These are phyloP conservation scores for Chlorella variabilis DNA, from an alignment of 163 green algal genomes.

Conservation along the genomic window DNA sequence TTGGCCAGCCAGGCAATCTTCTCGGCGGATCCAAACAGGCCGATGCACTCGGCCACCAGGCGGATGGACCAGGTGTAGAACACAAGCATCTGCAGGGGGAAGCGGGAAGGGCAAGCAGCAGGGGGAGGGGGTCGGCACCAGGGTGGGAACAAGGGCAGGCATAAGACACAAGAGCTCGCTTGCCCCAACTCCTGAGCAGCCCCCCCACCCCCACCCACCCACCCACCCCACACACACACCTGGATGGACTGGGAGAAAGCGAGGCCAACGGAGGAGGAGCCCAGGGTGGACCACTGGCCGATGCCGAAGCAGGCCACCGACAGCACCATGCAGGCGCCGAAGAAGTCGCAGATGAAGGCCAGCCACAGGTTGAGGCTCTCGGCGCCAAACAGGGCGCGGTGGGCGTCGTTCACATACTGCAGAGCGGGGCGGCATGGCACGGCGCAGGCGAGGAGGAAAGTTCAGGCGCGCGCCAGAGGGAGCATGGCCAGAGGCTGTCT, in stretches of 20 bases:
- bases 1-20: conserved; percentile 41
- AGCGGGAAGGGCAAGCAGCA: too few relatives aligned
- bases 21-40: conserved; percentile 33
- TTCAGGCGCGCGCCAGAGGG: too few relatives aligned
- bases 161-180: too few relatives aligned
- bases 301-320: conserved; percentile 58
- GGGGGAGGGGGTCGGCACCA: too few relatives aligned
- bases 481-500: too few relatives aligned
- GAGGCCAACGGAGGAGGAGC: conserved; percentile 63
- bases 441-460: background rate
- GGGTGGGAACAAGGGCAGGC: too few relatives aligned
- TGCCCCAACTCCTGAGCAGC: too few relatives aligned
- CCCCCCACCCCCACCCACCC: background rate
- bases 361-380: conserved; percentile 75
- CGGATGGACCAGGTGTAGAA: conserved; percentile 43
- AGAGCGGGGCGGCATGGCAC: background rate
- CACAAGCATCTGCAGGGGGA: conserved; percentile 33
- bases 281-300: conserved; percentile 50
- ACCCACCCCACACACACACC: too few relatives aligned
- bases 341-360: conserved; percentile 61
- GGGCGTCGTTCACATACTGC: conserved; percentile 55
- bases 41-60: conserved; percentile 37
- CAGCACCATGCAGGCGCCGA: conserved; percentile 34
- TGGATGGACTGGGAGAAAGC: conserved; percentile 79
- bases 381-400: conserved; percentile 63